A percentile compares a stretch with the other conserved stretches of the same genome.
phyloP scores from a whole-genome alignment of 148 eudicot genomes.

The Chenopodium quinoa region DNA sequence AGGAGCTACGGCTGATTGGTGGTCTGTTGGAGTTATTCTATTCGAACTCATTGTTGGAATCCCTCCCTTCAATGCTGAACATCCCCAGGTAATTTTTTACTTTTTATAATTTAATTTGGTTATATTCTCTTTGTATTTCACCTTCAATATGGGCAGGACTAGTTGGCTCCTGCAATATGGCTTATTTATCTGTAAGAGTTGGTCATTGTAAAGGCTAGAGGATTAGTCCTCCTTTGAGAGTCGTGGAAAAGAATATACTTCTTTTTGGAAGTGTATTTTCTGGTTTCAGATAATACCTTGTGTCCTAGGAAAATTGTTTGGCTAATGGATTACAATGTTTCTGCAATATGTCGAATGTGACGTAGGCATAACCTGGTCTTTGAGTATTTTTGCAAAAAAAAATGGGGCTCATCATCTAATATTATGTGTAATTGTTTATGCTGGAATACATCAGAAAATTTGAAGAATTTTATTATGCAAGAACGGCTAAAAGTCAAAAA shows the following conservation, averaged over 20 bases:
- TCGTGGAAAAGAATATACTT: neutral
- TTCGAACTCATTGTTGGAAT: slow-evolving; percentile 96
- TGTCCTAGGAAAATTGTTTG: neutral
- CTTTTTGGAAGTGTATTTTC: neutral
- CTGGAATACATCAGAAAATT: too few species aligned
- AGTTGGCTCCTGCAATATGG: neutral
- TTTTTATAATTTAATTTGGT: neutral
- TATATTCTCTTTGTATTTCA: slow-evolving; percentile 1
- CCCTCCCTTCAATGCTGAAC: slow-evolving; percentile 99
- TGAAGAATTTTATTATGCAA: too few species aligned
- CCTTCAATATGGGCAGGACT: neutral
- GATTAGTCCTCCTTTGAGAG: neutral
- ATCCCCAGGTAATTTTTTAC: slow-evolving; percentile 72
- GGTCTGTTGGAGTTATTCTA: slow-evolving; percentile 97
- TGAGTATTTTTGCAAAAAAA: too few species aligned
- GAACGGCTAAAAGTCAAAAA: too few species aligned
- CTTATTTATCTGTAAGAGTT: neutral
- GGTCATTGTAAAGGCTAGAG: neutral
- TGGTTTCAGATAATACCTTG: neutral
- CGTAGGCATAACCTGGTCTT: too few species aligned
- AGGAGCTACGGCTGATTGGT: slow-evolving; percentile 99
- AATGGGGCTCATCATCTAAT: too few species aligned
- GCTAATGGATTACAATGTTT: neutral
- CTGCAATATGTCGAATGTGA: neutral
- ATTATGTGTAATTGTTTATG: too few species aligned